Evolutionary conservation across 768 basidiomycete species (phyloP), one percentile per base, ranked within the genome.

Genomic region (Mycena floridula): DNA sequence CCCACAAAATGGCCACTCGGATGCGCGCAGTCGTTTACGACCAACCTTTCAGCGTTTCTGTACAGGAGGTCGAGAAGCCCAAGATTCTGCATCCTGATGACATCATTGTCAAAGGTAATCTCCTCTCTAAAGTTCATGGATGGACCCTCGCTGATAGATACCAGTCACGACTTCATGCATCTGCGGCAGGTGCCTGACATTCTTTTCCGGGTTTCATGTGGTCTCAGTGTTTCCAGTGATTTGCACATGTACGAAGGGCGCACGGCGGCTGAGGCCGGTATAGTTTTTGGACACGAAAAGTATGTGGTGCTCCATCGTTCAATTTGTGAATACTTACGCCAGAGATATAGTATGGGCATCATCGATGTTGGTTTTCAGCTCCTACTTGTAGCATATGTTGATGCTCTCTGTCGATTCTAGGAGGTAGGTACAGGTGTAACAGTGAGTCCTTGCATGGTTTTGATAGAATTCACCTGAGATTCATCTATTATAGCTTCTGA

Each of bases 11-110:
- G 46, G 36, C 54, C 22, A 58, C 49, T 35, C n/a, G n/a, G 5
- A 74, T 77, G 74, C 70, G 70, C 44, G 76, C 74, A 24, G 74
- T 77, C n/a, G 76, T 77, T 4, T 77, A 76, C 54, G 69, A 76
- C 20, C 61, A 64, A 37, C 69, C 76, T 4, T 77, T 72, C 61
- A 60, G 57, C 44, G 74, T 77, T 26, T 63, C 68, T 18, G 56
- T 77, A 37, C 60, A 60, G n/a, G 56, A 72, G 25, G 74, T 74
- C n/a, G 57, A 60, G 40, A 72, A 67, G 47, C 76, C 76, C 3
- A 64, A 60, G 35, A 69, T 77, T 41, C 44, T 65, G 22, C 76
- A 77, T 53, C 73, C 76, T 0, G 73, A 76, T 59, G 76, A 77
- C 54, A 60, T 76, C 45, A 69, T 77, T 42, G 72, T 77, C 22